phyloP scores from a whole-genome alignment of 2,329 filamentous ascomycete genomes.

The Penicillium expansum region DNA sequence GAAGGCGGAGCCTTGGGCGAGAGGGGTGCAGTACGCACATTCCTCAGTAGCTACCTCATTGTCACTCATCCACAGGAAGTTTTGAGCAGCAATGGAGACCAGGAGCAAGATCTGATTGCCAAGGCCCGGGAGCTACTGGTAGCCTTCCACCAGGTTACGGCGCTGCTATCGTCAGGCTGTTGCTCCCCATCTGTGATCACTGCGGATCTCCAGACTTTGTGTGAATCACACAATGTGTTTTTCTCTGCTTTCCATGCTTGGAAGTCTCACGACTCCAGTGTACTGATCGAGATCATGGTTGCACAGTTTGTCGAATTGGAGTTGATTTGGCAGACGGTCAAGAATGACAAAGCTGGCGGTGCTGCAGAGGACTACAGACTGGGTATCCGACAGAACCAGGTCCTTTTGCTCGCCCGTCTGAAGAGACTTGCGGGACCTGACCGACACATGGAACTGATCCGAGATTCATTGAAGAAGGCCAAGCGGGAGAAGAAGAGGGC shows the following conservation, averaged over 20 bases:
- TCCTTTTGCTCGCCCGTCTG: conserved; percentile 60
- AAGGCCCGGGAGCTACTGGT: conserved; percentile 60
- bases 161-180: conserved; percentile 48
- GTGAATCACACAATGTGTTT: conserved; percentile 58
- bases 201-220: conserved; percentile 49
- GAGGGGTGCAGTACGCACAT: conserved; percentile 57
- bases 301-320: conserved; percentile 65
- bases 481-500: conserved; percentile 53
- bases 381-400: conserved; percentile 65
- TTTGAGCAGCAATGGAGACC: conserved; percentile 59
- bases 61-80: conserved; percentile 60
- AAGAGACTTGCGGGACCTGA: conserved; percentile 62
- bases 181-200: conserved; percentile 43
- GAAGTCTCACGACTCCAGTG: conserved; percentile 62
- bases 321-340: conserved; percentile 66
- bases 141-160: conserved; percentile 54
- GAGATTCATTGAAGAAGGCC: conserved; percentile 59
- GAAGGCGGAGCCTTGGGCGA: conserved; percentile 48
- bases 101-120: conserved; percentile 59
- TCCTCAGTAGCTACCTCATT: conserved; percentile 63
- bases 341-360: conserved; percentile 59
- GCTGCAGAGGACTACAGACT: conserved; percentile 63
- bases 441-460: conserved; percentile 58
- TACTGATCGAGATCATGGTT: conserved; percentile 64
- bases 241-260: conserved; percentile 63